Conservation (phyloP, 164 flowering plant species). For the Cinnamomum micranthum region DNA sequence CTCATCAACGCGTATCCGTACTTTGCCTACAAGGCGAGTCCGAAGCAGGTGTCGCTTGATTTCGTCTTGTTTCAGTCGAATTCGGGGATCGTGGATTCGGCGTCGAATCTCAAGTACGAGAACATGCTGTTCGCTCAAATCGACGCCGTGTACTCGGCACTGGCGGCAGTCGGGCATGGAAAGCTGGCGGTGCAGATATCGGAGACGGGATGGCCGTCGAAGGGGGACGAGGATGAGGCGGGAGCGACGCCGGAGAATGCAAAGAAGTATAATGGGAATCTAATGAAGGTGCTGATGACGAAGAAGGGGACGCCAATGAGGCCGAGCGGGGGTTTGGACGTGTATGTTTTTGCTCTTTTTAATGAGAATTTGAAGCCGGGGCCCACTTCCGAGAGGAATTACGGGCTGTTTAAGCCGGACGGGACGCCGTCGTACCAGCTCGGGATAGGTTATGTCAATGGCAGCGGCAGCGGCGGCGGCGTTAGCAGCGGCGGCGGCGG, state of each 20-base stretch:
- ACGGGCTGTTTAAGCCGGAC: conserved; percentile 47
- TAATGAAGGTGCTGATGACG: conserved; percentile 26
- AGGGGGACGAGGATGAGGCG: conserved; percentile 39
- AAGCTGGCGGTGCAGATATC: conserved; percentile 34
- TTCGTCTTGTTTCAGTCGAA: conserved; percentile 37
- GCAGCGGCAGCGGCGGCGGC: neutral
- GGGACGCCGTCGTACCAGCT: conserved; percentile 42
- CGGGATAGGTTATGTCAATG: conserved; percentile 12
- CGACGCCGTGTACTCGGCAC: conserved; percentile 39
- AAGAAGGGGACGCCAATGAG: conserved; percentile 47
- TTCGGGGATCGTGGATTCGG: conserved; percentile 25
- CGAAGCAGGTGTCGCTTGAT: conserved; percentile 36
- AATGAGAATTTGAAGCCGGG: conserved; percentile 52
- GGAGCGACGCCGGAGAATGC: conserved; percentile 48
- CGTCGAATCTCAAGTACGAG: conserved; percentile 32
- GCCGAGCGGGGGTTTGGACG: conserved; percentile 28
- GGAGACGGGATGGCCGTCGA: conserved; percentile 58
- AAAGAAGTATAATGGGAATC: conserved; percentile 37
- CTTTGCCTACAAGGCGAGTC: conserved; percentile 30
- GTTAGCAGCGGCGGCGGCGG: neutral
- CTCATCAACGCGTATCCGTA: conserved; percentile 32
- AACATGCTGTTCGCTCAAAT: conserved; percentile 50
- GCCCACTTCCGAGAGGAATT: conserved; percentile 45
- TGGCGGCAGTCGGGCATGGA: conserved; percentile 27
- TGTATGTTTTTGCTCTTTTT: conserved; percentile 41